phyloP scores from a whole-genome alignment of 192 early-diverging fungal genomes.

The Podila epicladia region DNA sequence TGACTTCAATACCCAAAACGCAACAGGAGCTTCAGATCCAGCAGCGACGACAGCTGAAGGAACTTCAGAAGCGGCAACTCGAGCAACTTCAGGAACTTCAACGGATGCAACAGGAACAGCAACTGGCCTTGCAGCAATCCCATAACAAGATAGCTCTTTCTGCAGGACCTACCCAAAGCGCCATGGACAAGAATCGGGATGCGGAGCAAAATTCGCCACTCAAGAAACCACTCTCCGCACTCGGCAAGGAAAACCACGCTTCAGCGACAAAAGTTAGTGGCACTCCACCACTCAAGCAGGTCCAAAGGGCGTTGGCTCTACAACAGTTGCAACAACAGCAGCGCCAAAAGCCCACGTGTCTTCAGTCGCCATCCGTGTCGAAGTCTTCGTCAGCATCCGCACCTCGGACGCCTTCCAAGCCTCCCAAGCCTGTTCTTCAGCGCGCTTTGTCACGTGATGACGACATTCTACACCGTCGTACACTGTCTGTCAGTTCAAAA shows the following conservation, averaged over 20 bases:
- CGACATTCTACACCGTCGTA: background rate
- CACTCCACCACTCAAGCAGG: background rate
- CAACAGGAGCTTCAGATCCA: slow-evolving; percentile 14
- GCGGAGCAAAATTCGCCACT: background rate
- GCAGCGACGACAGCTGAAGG: slow-evolving; percentile 20
- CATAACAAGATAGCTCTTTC: background rate
- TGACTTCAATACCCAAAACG: background rate
- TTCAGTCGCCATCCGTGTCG: background rate
- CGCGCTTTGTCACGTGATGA: background rate
- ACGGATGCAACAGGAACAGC: slow-evolving; percentile 22
- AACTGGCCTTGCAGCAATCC: slow-evolving; percentile 13
- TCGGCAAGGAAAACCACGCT: background rate
- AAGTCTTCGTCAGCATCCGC: background rate
- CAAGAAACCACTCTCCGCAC: background rate
- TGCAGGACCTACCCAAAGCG: background rate
- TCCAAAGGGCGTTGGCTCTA: background rate
- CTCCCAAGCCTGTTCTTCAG: background rate
- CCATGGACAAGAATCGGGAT: too few species aligned
- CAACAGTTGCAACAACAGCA: background rate
- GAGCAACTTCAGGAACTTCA: slow-evolving; percentile 19
- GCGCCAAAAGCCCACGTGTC: background rate
- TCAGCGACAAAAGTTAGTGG: background rate
- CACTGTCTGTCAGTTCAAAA: background rate
- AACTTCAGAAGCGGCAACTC: slow-evolving; percentile 17
- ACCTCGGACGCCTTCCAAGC: background rate